Percentiles rank a stretch among this genome's conserved stretches.
Evolutionary conservation across 2,329 filamentous ascomycete species (phyloP).

Genomic region (Fusarium concolor): DNA sequence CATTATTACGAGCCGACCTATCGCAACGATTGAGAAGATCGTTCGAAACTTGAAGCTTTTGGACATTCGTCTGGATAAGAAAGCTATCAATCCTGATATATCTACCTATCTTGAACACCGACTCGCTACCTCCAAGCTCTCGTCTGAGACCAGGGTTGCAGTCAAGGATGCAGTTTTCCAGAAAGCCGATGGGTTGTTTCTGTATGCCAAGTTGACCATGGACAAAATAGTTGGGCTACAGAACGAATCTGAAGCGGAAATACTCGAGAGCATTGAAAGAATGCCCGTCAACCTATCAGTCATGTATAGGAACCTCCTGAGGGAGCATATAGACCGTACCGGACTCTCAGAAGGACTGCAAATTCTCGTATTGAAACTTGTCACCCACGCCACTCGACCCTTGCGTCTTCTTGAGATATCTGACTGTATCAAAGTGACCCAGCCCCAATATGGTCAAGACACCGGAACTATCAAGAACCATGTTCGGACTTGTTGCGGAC

Average conservation of each 20-base stretch:
- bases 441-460: background rate
- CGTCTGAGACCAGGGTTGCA: conserved; percentile 20
- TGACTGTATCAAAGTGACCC: conserved; percentile 13
- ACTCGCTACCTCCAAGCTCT: conserved; percentile 26
- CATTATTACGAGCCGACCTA: conserved; percentile 57
- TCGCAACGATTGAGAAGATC: conserved; percentile 46
- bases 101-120: conserved; percentile 49
- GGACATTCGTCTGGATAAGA: conserved; percentile 52
- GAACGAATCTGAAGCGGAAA: background rate
- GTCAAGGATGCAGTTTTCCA: conserved; percentile 8
- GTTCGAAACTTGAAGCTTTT: background rate
- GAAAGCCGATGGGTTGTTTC: conserved; percentile 23
- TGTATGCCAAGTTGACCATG: conserved; percentile 36
- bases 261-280: background rate
- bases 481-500: conserved; percentile 17
- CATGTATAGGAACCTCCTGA: conserved; percentile 22
- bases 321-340: conserved; percentile 18
- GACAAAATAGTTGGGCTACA: conserved; percentile 3
- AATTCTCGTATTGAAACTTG: conserved; percentile 21
- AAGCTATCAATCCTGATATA: conserved; percentile 55
- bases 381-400: conserved; percentile 28
- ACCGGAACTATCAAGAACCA: conserved; percentile 10
- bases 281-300: conserved; percentile 22
- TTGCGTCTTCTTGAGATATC: conserved; percentile 30
- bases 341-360: background rate